These are phyloP conservation scores for Macadamia tetraphylla DNA, from an alignment of 164 flowering plant species.

Conservation along the genomic window DNA sequence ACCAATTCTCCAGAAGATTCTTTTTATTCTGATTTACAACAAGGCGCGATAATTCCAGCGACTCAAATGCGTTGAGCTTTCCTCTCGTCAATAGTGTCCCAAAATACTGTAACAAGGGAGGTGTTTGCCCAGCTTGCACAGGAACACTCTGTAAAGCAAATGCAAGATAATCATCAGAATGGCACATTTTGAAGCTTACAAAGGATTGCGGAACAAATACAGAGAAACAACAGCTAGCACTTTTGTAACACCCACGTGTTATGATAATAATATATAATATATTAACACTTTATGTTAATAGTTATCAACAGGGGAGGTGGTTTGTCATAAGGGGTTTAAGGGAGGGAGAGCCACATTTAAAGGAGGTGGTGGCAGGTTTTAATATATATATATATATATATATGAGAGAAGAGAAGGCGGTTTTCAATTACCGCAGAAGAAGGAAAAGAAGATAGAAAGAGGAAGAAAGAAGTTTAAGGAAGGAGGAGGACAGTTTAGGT, in stretches of 20 bases:
- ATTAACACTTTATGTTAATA: too few species aligned
- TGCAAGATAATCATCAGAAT: slow-evolving; percentile 4
- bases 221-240: neutral
- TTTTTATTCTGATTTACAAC: slow-evolving; percentile 98
- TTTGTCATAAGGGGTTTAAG: too few species aligned
- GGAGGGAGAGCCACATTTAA: too few species aligned
- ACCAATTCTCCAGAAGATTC: slow-evolving; percentile 94
- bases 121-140: slow-evolving; percentile 97
- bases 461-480: too few species aligned
- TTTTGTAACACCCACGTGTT: neutral
- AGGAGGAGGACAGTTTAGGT: too few species aligned
- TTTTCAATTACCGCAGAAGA: too few species aligned
- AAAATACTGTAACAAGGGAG: slow-evolving; percentile 94
- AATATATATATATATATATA: too few species aligned
- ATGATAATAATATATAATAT: too few species aligned
- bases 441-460: too few species aligned
- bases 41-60: slow-evolving; percentile 94
- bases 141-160: slow-evolving; percentile 83
- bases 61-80: slow-evolving; percentile 95
- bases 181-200: neutral
- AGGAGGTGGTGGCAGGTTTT: too few species aligned
- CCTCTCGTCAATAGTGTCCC: slow-evolving; percentile 94
- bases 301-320: too few species aligned
- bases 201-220: neutral
- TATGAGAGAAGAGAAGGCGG: too few species aligned